Evolutionary conservation across 805 yeast species (phyloP).

Genomic region (Clavispora vitiphila): DNA sequence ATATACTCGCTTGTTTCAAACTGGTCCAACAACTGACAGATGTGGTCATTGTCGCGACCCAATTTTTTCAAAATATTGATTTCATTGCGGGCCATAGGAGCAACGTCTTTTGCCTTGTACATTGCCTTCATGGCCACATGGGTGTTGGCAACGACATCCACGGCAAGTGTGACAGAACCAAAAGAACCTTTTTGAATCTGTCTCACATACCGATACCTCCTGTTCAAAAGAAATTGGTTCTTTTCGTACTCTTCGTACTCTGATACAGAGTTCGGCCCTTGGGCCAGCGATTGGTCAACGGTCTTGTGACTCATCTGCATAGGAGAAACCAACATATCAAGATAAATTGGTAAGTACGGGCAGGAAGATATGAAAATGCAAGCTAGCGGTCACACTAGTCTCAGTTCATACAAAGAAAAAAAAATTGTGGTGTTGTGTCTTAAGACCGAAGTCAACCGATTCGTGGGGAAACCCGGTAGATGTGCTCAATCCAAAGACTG

Average conservation of each 20-base stretch:
- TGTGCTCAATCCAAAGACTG: background rate
- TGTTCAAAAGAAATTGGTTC: conserved; percentile 26
- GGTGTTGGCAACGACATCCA: conserved; percentile 25
- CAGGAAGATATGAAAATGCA: background rate
- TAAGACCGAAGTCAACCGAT: background rate
- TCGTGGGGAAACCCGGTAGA: background rate
- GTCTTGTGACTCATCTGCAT: background rate
- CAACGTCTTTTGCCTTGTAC: conserved; percentile 39
- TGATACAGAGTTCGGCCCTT: no score
- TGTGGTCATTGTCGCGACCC: conserved; percentile 43
- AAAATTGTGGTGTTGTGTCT: background rate
- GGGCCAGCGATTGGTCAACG: background rate
- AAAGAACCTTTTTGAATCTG: conserved; percentile 56
- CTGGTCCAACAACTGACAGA: conserved; percentile 54
- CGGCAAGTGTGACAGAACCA: conserved; percentile 55
- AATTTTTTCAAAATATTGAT: conserved; percentile 35
- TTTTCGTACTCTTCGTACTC: conserved; percentile 39
- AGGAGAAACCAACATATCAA: background rate
- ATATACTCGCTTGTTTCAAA: conserved; percentile 51
- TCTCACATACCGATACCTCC: conserved; percentile 39
- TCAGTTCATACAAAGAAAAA: background rate
- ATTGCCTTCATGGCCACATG: conserved; percentile 54
- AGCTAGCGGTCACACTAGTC: background rate
- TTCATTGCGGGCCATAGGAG: conserved; percentile 51
- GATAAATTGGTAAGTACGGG: background rate